Evolutionary conservation across 495 filamentous ascomycete species (phyloP), one percentile per base, ranked within the genome.

Genomic region (Aspergillus haitiensis): DNA sequence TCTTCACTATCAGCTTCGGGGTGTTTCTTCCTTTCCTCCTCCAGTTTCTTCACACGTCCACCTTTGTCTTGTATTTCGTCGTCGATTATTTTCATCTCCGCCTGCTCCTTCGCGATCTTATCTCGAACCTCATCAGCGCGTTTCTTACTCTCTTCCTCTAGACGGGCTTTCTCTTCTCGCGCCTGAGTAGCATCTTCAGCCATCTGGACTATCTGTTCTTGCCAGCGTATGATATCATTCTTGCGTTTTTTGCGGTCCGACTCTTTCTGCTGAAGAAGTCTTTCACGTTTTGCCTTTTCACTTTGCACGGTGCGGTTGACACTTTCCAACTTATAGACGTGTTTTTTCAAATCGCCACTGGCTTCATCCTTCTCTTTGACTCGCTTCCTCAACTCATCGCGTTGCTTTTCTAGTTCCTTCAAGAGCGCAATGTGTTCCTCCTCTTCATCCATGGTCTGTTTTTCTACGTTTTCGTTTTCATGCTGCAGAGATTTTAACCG

Each of bases 321-420:
- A 34, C 91, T 86, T 65, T 97, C 92, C 21, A 94, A 79, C 33
- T 83, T 82, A 48, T 88, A 84, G 34, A 93, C 88, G 64, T 97
- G 88, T 56, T 87, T 88, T 66, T 87, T 89, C 33, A 97, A 70
- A 66, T 89, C 88, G 47, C 88, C 84, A n/a, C 86, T 93, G 32
- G 83, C 85, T 59, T 95, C 90, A 59, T 96, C 91, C 70, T 90
- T 92, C 63, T 96, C 91, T 68, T 87, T 92, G 40, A 92, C 80
- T 40, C 84, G 79, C 64, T 88, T 85, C 66, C 75, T 86, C 63
- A 95, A 82, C 35, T 86, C 82, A 61, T 93, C 90, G 55, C 92
- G 77, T 55, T 91, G 87, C 46, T 81, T 80, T 13, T 78, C 70
- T 5, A 91, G 70, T 6, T 84, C 81, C 21, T 75, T 77, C 47